Percentiles rank a stretch among this genome's conserved stretches.
phyloP scores from a whole-genome alignment of 768 basidiomycete genomes.

The Fistulinella prunicolor region DNA sequence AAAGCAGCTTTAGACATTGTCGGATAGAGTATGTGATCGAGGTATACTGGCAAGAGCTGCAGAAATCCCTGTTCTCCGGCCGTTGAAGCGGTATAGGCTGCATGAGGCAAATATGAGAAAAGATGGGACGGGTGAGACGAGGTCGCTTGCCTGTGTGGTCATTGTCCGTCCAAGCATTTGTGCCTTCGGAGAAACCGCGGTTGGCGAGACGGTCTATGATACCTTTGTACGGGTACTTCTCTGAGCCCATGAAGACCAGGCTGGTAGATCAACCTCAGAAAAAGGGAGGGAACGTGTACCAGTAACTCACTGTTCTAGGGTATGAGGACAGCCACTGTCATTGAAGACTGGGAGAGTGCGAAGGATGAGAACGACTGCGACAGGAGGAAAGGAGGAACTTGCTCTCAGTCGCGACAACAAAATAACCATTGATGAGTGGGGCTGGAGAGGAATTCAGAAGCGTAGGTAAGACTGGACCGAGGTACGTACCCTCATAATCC shows the following conservation, averaged over 20 bases:
- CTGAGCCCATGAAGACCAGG: slow-evolving; percentile 92
- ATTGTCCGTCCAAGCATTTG: slow-evolving; percentile 96
- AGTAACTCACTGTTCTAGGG: slow-evolving; percentile 81
- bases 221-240: slow-evolving; percentile 95
- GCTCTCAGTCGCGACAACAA: slow-evolving; percentile 91
- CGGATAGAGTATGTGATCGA: slow-evolving; percentile 96
- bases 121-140: background rate
- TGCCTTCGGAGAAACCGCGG: slow-evolving; percentile 86
- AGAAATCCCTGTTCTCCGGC: slow-evolving; percentile 92
- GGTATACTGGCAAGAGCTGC: slow-evolving; percentile 81
- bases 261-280: slow-evolving; percentile 36
- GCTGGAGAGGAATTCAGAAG: slow-evolving; percentile 44
- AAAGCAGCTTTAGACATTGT: slow-evolving; percentile 87
- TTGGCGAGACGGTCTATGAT: slow-evolving; percentile 94
- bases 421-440: slow-evolving; percentile 88
- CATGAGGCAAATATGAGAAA: background rate
- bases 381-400: slow-evolving; percentile 18
- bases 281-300: background rate
- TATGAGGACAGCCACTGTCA: slow-evolving; percentile 94
- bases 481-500: slow-evolving; percentile 76
- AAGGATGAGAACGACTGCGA: background rate
- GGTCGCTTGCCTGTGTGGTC: slow-evolving; percentile 61
- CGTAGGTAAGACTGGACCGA: slow-evolving; percentile 1
- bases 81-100: slow-evolving; percentile 90
- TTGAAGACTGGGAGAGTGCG: slow-evolving; percentile 66